These are phyloP conservation scores for Xylaria sp. DNA, from an alignment of 2,329 filamentous ascomycete species.

Conservation along the genomic window DNA sequence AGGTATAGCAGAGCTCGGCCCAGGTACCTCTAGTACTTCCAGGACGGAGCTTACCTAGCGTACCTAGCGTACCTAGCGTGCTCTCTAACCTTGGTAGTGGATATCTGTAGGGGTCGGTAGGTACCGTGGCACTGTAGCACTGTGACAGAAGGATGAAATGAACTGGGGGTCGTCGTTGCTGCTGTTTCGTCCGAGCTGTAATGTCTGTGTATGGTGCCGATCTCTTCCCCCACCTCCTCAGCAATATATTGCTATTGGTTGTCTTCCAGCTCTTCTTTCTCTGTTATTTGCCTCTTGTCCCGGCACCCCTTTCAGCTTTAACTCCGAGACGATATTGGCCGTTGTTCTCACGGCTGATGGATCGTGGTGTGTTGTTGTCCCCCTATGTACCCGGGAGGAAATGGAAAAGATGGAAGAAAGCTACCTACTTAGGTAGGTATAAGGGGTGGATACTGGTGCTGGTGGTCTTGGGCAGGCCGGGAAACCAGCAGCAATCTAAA, in stretches of 20 bases:
- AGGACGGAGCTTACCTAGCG: background rate
- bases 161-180: background rate
- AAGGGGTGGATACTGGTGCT: too few species aligned
- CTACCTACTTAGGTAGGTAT: too few species aligned
- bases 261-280: background rate
- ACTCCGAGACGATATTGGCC: background rate
- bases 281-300: background rate
- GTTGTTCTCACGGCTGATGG: background rate
- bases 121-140: background rate
- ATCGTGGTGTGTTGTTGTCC: background rate
- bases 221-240: slow-evolving; percentile 7
- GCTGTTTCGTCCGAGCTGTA: background rate
- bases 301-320: background rate
- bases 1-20: background rate
- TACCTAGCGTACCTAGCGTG: slow-evolving; percentile 4
- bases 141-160: slow-evolving; percentile 2
- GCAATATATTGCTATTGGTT: background rate
- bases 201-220: background rate
- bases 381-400: background rate
- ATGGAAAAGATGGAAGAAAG: background rate
- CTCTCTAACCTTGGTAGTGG: too few species aligned
- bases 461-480: background rate
- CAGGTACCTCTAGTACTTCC: background rate
- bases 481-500: background rate
- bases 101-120: background rate